These are phyloP conservation scores for Aspergillus chevalieri DNA, from an alignment of 2,329 filamentous ascomycete genomes.

Conservation along the genomic window DNA sequence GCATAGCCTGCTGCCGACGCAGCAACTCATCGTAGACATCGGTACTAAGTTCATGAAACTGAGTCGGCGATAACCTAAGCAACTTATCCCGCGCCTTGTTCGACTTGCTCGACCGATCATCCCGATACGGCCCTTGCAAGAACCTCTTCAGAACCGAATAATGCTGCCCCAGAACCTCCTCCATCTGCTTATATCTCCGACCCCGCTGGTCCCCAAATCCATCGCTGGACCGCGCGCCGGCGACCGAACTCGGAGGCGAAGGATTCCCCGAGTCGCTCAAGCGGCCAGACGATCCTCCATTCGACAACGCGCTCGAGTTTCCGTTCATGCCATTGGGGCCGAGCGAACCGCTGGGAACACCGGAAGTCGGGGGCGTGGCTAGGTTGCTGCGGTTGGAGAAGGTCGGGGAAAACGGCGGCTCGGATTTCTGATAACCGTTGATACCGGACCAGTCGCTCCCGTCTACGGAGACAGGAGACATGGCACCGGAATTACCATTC, in stretches of 20 bases:
- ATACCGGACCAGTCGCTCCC: conserved; percentile 76
- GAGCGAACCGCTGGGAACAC: conserved; percentile 49
- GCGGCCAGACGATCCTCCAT: conserved; percentile 16
- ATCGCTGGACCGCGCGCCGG: conserved; percentile 61
- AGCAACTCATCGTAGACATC: conserved; percentile 95
- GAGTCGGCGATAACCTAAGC: conserved; percentile 77
- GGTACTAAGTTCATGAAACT: conserved; percentile 95
- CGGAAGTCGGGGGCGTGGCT: conserved; percentile 64
- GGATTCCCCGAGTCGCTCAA: conserved; percentile 46
- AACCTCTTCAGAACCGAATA: conserved; percentile 74
- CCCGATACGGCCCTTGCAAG: conserved; percentile 62
- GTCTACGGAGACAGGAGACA: conserved; percentile 74
- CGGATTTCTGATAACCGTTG: conserved; percentile 55
- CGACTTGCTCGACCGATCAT: conserved; percentile 68
- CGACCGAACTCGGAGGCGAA: conserved; percentile 83
- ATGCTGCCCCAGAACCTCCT: conserved; percentile 71
- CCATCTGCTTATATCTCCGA: conserved; percentile 53
- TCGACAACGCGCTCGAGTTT: conserved; percentile 10
- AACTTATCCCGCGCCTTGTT: conserved; percentile 95
- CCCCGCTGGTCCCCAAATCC: conserved; percentile 56
- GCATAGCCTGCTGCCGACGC: conserved; percentile 67
- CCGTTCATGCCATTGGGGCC: conserved; percentile 48
- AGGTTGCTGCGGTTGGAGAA: conserved; percentile 48
- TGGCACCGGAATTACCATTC: conserved; percentile 67
- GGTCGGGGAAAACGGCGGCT: conserved; percentile 40